Evolutionary conservation across 1,284 basidiomycete species (phyloP), one percentile per base, ranked within the genome.

Genomic region (Peniophora sp.): DNA sequence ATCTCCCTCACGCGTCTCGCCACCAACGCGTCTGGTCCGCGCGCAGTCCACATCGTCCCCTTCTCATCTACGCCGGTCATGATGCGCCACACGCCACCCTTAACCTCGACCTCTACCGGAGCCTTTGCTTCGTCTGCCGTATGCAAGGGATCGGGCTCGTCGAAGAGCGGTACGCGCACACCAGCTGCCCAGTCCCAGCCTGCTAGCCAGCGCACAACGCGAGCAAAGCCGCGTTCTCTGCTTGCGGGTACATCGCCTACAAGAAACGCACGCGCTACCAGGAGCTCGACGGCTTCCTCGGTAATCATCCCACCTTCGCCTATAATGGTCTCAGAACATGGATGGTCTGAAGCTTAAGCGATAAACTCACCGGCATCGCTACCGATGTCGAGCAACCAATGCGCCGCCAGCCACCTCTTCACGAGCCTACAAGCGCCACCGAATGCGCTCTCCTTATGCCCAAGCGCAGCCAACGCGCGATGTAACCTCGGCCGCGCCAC

Each of bases 351-450:
- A 32, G 27, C 5, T 32, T 5, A 32, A 32, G 27, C n/a, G n/a
- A n/a, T n/a, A n/a, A n/a, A n/a, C 27, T 32, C 27, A 32, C 27
- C 27, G 27, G 27, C 27, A 12, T 32, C 12, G 12, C 27, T 32
- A 32, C 27, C 27, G 6, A 32, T 32, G 27, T 32, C 70, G 15
- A 91, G 73, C 20, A 98, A 77, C 87, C 96, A 91, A 66, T 99
- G 97, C 1, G 86, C 74, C 0, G 87, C 80, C 46, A 98, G 70
- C 97, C 97, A 99, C 47, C 97, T 80, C 69, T 98, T 96, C 39
- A 91, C 79, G 20, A 99, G 75, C 24, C 97, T 77, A 18, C 90
- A 86, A 0, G 94, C 94, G 5, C 86, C 84, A 2, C 91, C 75
- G 63, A 86, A 97, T 5, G 92, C 87, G 0, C 84, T 70, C 62